phyloP scores from a whole-genome alignment of 202 grass and related monocot species.

The Zizania palustris region DNA sequence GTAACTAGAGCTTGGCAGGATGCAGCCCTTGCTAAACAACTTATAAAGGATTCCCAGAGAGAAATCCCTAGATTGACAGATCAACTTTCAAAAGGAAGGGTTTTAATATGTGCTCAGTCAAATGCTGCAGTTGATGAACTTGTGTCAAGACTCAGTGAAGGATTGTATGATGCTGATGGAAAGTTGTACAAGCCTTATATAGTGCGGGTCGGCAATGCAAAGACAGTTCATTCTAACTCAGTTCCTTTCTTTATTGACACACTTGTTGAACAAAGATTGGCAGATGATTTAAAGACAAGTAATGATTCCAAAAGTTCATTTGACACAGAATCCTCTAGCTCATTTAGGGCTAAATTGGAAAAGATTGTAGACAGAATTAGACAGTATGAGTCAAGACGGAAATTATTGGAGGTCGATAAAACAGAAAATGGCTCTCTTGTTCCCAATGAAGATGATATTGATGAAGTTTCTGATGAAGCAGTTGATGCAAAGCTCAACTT shows the following conservation, averaged over 20 bases:
- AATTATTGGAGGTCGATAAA: constrained; percentile 63
- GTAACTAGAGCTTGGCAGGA: constrained; percentile 89
- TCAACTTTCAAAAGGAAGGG: constrained; percentile 63
- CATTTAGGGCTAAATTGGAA: constrained; percentile 82
- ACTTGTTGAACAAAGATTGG: constrained; percentile 84
- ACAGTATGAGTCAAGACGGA: constrained; percentile 75
- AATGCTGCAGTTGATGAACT: constrained; percentile 98
- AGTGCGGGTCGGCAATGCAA: constrained; percentile 89
- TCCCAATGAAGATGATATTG: constrained; percentile 46
- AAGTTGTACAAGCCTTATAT: constrained; percentile 85
- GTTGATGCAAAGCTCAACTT: constrained; percentile 80
- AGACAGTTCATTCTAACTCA: constrained; percentile 88
- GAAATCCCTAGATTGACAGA: constrained; percentile 54
- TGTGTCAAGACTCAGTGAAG: constrained; percentile 80
- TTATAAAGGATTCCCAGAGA: constrained; percentile 68
- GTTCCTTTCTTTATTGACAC: constrained; percentile 90
- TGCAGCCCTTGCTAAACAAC: constrained; percentile 78
- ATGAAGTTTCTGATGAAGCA: constrained; percentile 79
- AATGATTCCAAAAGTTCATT: constrained; percentile 51
- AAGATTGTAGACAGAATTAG: constrained; percentile 87
- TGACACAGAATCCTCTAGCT: constrained; percentile 66
- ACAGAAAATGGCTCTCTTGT: constrained; percentile 44
- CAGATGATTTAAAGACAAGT: constrained; percentile 62
- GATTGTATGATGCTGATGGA: constrained; percentile 58
- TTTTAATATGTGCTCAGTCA: constrained; percentile 89